Evolutionary conservation across 2,329 filamentous ascomycete genomes (phyloP).

Genomic region (Intubia oerlemansii): DNA sequence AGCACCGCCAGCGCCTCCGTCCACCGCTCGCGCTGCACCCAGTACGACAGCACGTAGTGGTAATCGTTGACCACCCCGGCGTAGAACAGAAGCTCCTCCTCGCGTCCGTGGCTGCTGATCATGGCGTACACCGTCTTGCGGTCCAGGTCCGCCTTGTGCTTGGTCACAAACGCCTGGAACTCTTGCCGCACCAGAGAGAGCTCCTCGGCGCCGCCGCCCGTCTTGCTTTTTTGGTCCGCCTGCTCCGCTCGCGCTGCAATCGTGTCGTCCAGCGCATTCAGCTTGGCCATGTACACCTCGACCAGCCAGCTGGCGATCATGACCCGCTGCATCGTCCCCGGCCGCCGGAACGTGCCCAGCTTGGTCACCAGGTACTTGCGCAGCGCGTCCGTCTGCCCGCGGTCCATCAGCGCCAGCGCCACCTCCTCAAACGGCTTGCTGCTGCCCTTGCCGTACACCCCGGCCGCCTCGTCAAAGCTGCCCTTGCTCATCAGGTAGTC

Average conservation of each 20-base stretch:
- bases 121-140: conserved; percentile 86
- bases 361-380: conserved; percentile 79
- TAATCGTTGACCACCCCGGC: conserved; percentile 78
- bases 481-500: conserved; percentile 70
- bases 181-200: conserved; percentile 52
- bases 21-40: conserved; percentile 93
- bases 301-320: conserved; percentile 94
- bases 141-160: conserved; percentile 73
- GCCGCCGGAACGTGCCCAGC: conserved; percentile 60
- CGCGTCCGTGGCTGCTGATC: conserved; percentile 83
- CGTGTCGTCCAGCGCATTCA: conserved; percentile 85
- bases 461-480: conserved; percentile 67
- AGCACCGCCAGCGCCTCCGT: conserved; percentile 66
- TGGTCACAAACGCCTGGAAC: conserved; percentile 71
- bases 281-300: conserved; percentile 91
- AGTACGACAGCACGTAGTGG: conserved; percentile 88
- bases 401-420: conserved; percentile 74
- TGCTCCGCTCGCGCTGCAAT: conserved; percentile 21
- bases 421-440: conserved; percentile 96
- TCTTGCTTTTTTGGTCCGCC: conserved; percentile 47
- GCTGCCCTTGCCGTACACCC: conserved; percentile 81
- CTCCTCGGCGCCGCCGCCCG: conserved; percentile 38
- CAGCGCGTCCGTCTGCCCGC: conserved; percentile 72
- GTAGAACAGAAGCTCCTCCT: conserved; percentile 81
- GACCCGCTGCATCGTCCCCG: conserved; percentile 71